Evolutionary conservation across 2,329 filamentous ascomycete species (phyloP).

Genomic region (Cladophialophora exuberans): DNA sequence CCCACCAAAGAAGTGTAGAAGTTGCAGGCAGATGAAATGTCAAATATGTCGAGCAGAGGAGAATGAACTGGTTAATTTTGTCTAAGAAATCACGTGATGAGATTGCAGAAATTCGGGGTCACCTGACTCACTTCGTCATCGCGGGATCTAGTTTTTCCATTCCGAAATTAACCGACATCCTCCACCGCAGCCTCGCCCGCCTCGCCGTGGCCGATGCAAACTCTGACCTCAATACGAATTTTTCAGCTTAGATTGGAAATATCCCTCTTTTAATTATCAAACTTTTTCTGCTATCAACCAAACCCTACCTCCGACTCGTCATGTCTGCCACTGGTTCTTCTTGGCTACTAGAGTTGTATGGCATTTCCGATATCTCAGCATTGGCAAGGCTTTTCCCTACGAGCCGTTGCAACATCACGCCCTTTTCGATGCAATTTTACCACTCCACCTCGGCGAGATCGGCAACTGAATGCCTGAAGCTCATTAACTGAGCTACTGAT

Average conservation of each 20-base stretch:
- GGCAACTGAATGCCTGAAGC: not conserved
- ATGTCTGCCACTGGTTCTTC: too few relatives aligned
- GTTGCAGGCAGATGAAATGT: not conserved
- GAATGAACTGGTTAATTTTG: too few relatives aligned
- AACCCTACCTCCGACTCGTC: too few relatives aligned
- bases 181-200: not conserved
- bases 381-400: too few relatives aligned
- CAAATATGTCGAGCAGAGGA: too few relatives aligned
- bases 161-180: not conserved
- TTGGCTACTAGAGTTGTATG: too few relatives aligned
- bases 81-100: too few relatives aligned
- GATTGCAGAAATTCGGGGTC: not conserved
- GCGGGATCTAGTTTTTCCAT: not conserved
- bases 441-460: not conserved
- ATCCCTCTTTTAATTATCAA: too few relatives aligned
- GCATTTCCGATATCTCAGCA: not conserved
- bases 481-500: not conserved
- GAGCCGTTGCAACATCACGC: slow-evolving; percentile 3
- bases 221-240: too few relatives aligned
- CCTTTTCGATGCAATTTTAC: not conserved
- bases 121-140: not conserved
- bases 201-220: not conserved
- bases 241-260: too few relatives aligned
- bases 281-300: too few relatives aligned
- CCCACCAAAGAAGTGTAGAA: too few relatives aligned